A percentile compares a stretch with the other conserved stretches of the same genome.
These are phyloP conservation scores for Leccinum boreale DNA, from an alignment of 768 basidiomycete species.

Conservation along the genomic window DNA sequence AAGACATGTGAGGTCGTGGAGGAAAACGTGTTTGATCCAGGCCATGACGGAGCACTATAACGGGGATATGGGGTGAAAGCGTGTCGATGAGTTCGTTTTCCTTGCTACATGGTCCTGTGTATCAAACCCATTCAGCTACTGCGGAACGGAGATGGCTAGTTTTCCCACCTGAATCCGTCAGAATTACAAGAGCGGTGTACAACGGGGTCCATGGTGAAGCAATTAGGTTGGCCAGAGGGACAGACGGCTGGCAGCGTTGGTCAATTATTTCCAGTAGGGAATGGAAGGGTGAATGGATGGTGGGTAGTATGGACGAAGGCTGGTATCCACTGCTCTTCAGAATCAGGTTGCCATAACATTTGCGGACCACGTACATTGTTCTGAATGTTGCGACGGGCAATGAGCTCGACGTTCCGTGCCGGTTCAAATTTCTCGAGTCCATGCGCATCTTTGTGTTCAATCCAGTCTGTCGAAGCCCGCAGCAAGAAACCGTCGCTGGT, in stretches of 20 bases:
- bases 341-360: not conserved
- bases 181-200: slow-evolving; percentile 57
- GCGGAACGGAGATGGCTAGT: slow-evolving; percentile 1
- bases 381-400: slow-evolving; percentile 43
- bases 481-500: slow-evolving; percentile 42
- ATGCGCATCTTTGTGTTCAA: slow-evolving; percentile 61
- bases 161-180: slow-evolving; percentile 46
- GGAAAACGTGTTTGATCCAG: slow-evolving; percentile 31
- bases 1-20: slow-evolving; percentile 41
- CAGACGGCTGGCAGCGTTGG: slow-evolving; percentile 49
- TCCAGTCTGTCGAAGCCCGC: slow-evolving; percentile 68
- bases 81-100: slow-evolving; percentile 49
- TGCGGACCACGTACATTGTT: slow-evolving; percentile 41
- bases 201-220: slow-evolving; percentile 57
- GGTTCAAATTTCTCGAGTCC: slow-evolving; percentile 67
- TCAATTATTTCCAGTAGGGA: slow-evolving; percentile 51
- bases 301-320: slow-evolving; percentile 35
- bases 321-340: slow-evolving; percentile 16
- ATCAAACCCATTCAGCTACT: not conserved
- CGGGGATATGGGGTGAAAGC: slow-evolving; percentile 53
- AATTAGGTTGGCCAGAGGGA: slow-evolving; percentile 48
- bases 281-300: slow-evolving; percentile 57
- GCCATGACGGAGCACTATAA: slow-evolving; percentile 50
- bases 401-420: slow-evolving; percentile 60
- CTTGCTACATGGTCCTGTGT: slow-evolving; percentile 24